Conservation (phyloP, 768 basidiomycete species). For the Flagelloscypha sp. region DNA sequence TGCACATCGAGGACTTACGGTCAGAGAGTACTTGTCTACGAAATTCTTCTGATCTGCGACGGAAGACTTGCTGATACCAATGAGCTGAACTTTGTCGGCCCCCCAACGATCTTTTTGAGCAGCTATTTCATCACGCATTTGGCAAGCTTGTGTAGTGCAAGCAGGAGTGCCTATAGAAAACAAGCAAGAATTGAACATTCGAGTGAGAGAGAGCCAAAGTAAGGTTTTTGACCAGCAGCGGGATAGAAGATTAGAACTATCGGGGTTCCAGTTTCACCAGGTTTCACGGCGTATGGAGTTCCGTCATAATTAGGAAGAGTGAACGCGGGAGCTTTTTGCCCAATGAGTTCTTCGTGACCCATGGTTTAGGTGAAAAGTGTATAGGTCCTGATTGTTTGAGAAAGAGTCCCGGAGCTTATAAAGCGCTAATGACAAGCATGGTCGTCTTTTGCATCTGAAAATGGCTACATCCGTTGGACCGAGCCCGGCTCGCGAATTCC, state of each 20-base stretch:
- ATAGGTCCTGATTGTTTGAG: too few species aligned
- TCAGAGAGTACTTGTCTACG: slow-evolving; percentile 60
- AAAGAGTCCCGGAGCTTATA: too few species aligned
- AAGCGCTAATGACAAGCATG: too few species aligned
- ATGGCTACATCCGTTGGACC: too few species aligned
- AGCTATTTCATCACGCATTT: slow-evolving; percentile 71
- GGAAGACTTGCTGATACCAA: slow-evolving; percentile 70
- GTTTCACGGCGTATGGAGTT: slow-evolving; percentile 48
- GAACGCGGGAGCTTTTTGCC: slow-evolving; percentile 57
- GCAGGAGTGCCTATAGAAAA: slow-evolving; percentile 50
- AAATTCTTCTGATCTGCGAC: slow-evolving; percentile 69
- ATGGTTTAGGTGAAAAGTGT: slow-evolving; percentile 18
- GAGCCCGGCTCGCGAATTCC: too few species aligned
- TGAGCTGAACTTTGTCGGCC: slow-evolving; percentile 50
- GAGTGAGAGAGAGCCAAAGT: too few species aligned
- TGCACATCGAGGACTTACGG: slow-evolving; percentile 36
- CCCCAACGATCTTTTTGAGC: slow-evolving; percentile 64
- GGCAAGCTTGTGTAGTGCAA: slow-evolving; percentile 77
- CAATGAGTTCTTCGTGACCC: slow-evolving; percentile 46
- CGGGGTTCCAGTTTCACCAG: slow-evolving; percentile 49
- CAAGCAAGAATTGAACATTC: neutral
- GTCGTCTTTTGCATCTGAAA: too few species aligned
- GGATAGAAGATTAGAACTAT: slow-evolving; percentile 77
- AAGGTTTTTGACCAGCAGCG: slow-evolving; percentile 44
- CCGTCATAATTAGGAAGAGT: slow-evolving; percentile 61